These are phyloP conservation scores for Yarrowia divulgata DNA, from an alignment of 805 yeast genomes.

Conservation along the genomic window DNA sequence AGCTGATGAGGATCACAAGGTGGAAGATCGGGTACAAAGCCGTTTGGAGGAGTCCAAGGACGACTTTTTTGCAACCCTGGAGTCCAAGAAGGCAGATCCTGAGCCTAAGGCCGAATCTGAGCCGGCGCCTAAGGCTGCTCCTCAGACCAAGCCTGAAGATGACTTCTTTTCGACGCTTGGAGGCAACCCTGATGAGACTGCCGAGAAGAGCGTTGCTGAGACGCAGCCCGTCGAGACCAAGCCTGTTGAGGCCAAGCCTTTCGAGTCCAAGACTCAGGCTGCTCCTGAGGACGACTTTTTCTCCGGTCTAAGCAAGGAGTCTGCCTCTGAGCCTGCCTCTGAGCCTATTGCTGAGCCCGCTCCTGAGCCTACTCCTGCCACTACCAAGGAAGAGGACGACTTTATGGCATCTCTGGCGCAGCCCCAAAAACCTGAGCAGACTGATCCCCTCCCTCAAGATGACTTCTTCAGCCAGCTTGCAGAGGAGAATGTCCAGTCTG, in stretches of 20 bases:
- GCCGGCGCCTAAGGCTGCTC: constrained; percentile 1
- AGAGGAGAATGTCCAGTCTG: background rate
- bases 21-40: background rate
- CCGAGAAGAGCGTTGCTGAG: constrained; percentile 3
- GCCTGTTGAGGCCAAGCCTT: background rate
- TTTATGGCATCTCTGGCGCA: constrained; percentile 24
- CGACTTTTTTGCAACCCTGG: constrained; percentile 4
- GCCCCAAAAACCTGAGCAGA: constrained; percentile 34
- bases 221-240: constrained; percentile 8
- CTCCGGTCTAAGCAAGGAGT: constrained; percentile 16
- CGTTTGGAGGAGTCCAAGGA: constrained; percentile 5
- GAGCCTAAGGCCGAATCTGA: constrained; percentile 12
- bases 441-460: constrained; percentile 19
- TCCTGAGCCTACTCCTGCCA: constrained; percentile 28
- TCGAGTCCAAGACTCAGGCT: background rate
- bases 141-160: constrained; percentile 30
- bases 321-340: background rate
- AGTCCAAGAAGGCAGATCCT: background rate
- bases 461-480: constrained; percentile 22
- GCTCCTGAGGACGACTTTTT: constrained; percentile 40
- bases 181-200: constrained; percentile 6
- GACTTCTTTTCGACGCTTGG: constrained; percentile 39
- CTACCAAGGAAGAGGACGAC: constrained; percentile 19
- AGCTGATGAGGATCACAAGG: constrained; percentile 1
- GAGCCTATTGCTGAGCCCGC: constrained; percentile 13